Evolutionary conservation across 2,329 filamentous ascomycete species (phyloP), one percentile per base, ranked within the genome.

Genomic region (Zasmidium citrigriseum): DNA sequence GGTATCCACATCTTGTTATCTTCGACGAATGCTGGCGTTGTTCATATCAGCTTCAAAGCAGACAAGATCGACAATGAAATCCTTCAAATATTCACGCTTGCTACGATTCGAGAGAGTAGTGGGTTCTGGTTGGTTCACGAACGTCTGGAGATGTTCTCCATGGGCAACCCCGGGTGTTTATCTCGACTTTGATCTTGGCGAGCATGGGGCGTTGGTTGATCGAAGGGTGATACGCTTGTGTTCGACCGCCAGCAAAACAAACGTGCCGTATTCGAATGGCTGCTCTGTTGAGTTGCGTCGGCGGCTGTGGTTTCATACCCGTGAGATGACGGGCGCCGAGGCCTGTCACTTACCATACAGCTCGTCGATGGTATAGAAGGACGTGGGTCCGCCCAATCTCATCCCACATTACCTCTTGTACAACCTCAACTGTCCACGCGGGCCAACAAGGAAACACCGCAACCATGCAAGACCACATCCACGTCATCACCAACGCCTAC

Each of bases 401-500:
- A 16, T 16, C 12, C 22, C n/a, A 47, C 10, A 14, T 10, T 18
- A 16, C 46, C 12, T 49, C 21, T 16, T 12, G 16, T 22, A 7
- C 48, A 21, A 5, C 22, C 48, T 34, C 20, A 34, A 34, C 3
- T n/a, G 7, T 16, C n/a, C 16, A 4, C 27, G 12, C 14, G 21
- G 4, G 9, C 22, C 47, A 50, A 16, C 47, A 41, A 16, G 50
- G n/a, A 52, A 22, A 10, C 11, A 23, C 23, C 29, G 21, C 50
- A 20, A 52, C 10, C 18, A 52, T 52, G 27, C 55, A 50, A 46
- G 21, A 49, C 38, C 57, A 62, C 23, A 21, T 58, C 18, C 11
- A 60, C 29, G 59, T 53, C 47, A 56, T 61, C 25, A 47, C 57
- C 55, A 64, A 65, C 53, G 57, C 56, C 41, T 65, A 65, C 61